A percentile compares a stretch with the other conserved stretches of the same genome.
Evolutionary conservation across 352 stramenopile genomes (phyloP).

Genomic region (Lagenidium giganteum): DNA sequence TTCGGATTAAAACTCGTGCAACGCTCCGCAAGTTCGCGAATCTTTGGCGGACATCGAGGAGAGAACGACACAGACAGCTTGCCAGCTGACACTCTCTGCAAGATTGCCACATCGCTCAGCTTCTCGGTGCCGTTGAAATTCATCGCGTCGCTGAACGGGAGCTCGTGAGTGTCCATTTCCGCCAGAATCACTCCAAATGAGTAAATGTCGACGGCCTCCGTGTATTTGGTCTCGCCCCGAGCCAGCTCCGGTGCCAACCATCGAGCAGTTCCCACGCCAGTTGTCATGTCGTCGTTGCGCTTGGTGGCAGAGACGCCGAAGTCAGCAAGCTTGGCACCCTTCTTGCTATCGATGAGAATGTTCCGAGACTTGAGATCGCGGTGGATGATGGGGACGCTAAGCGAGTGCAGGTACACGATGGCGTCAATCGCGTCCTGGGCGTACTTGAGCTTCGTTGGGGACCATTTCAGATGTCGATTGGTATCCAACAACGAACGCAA

Average conservation of each 20-base stretch:
- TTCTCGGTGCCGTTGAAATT: conserved; percentile 22
- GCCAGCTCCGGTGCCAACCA: conserved; percentile 64
- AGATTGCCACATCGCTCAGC: conserved; percentile 53
- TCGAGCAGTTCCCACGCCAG: conserved; percentile 48
- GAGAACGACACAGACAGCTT: conserved; percentile 34
- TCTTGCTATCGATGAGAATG: conserved; percentile 54
- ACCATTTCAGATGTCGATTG: conserved; percentile 21
- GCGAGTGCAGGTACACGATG: conserved; percentile 65
- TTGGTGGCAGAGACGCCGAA: conserved; percentile 62
- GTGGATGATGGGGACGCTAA: conserved; percentile 60
- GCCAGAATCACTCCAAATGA: conserved; percentile 64
- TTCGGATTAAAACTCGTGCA: conserved; percentile 50
- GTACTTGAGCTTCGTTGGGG: conserved; percentile 40
- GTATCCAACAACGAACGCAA: conserved; percentile 46
- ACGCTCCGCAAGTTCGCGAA: conserved; percentile 37
- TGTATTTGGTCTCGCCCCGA: conserved; percentile 54
- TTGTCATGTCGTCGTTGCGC: conserved; percentile 52
- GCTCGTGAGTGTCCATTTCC: conserved; percentile 61
- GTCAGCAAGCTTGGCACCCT: conserved; percentile 59
- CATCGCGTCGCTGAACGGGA: conserved; percentile 47
- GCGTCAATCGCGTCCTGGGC: conserved; percentile 60
- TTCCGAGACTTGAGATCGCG: conserved; percentile 73
- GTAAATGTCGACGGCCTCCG: conserved; percentile 63
- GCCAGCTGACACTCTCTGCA: conserved; percentile 47
- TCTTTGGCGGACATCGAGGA: conserved; percentile 30